Evolutionary conservation across 2,329 filamentous ascomycete species (phyloP).

Genomic region (Aspergillus tanneri): DNA sequence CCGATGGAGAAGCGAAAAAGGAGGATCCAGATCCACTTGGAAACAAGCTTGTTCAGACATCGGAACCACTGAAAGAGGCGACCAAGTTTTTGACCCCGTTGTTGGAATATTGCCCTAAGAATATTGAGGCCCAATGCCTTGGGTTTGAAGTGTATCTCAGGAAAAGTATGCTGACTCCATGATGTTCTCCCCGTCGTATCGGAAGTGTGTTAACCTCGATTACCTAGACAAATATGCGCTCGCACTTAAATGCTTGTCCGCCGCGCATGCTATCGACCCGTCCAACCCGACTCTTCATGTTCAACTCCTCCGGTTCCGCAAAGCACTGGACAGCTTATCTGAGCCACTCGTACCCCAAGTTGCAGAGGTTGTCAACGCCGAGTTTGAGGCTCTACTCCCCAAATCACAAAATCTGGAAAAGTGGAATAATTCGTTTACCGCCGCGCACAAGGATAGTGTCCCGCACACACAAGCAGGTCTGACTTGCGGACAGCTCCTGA

Average conservation of each 20-base stretch:
- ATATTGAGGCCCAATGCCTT: constrained; percentile 75
- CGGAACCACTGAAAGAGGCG: constrained; percentile 78
- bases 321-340: constrained; percentile 57
- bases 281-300: constrained; percentile 72
- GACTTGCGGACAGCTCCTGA: constrained; percentile 59
- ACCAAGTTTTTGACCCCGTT: constrained; percentile 82
- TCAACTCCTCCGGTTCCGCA: constrained; percentile 68
- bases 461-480: constrained; percentile 64
- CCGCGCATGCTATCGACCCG: constrained; percentile 67
- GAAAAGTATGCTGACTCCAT: constrained; percentile 61
- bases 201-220: neutral
- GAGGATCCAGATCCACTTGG: constrained; percentile 88
- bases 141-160: constrained; percentile 90
- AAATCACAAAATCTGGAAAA: constrained; percentile 58
- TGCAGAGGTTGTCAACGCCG: constrained; percentile 66
- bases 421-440: constrained; percentile 66
- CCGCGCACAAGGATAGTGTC: constrained; percentile 62
- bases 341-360: constrained; percentile 65
- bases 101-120: constrained; percentile 77
- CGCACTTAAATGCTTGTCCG: constrained; percentile 79
- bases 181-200: neutral
- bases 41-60: constrained; percentile 73
- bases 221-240: constrained; percentile 76
- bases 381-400: constrained; percentile 62
- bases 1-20: constrained; percentile 67